Base-by-base conservation (phyloP, 2,329 filamentous ascomycete genomes). In the Canariomyces notabilis region DNA sequence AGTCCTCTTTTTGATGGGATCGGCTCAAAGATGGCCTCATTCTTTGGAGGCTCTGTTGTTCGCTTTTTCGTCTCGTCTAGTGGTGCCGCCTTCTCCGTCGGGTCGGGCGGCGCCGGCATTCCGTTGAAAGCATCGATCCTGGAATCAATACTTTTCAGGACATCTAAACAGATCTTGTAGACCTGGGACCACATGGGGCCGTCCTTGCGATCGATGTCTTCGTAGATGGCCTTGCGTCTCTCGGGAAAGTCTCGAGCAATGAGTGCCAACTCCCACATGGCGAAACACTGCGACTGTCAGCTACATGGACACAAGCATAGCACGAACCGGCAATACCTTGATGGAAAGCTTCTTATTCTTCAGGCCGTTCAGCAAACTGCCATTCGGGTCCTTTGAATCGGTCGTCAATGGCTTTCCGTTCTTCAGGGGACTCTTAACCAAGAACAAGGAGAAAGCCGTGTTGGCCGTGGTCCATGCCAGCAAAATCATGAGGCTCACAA, bases 361-460 rank as follows among this genome's bases (percentile, higher is more conserved):
- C 37, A 97, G 66, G 0, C 91, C 91, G 46, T 83, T 89, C 39
- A 97, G 65, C 21, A 97, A 73, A 61, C 87, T 95, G 29, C 89
- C 89, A 59, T 95, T 97, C 1, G 91, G 88, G 64, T 96, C 90
- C 61, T 87, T 93, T 14, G 89, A 87, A 55, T 91, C 87, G 15
- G 79, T 77, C 0, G 89, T 95, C 46, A 97, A 76, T 4, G 90
- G 89, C 58, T 83, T 79, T n/a, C 78, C 83, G 55, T 87, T 87
- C 70, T 95, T 95, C 44, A 95, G 63, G 1, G 91, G 91, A 57
- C 86, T 81, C 62, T 85, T 83, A 20, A 83, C 80, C 60, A 95
- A 79, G 64, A 89, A 89, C n/a, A 83, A 68, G 5, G 85, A 84
- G 62, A 96, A 95, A 20, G 86, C 79, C 21, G 78, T 70, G 61